Percentiles rank a stretch among this genome's conserved stretches.
phyloP scores from a whole-genome alignment of 75 land plant genomes.

The Cryptomeria japonica region DNA sequence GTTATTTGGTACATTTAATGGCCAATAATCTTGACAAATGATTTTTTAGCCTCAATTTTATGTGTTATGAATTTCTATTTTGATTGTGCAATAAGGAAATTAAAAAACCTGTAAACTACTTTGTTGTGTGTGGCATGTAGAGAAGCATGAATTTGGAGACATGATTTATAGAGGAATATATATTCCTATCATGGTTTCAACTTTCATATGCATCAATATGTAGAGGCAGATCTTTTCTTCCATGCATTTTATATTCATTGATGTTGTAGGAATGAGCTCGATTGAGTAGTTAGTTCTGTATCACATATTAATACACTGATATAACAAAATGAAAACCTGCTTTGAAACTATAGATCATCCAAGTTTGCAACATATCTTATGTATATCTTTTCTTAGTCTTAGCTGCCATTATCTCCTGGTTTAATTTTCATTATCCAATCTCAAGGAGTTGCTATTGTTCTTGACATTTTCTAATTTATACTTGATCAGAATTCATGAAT shows the following conservation, averaged over 20 bases:
- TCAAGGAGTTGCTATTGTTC: background rate
- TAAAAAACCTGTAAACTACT: background rate
- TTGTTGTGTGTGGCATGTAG: background rate
- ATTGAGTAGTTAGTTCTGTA: background rate
- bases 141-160: background rate
- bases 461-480: background rate
- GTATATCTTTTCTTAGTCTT: background rate
- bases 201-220: background rate
- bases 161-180: background rate
- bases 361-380: background rate
- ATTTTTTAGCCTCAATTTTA: background rate
- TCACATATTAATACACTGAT: background rate
- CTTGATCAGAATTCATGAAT: conserved; percentile 84
- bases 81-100: background rate
- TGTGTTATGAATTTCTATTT: background rate
- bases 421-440: background rate
- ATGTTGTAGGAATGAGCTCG: background rate
- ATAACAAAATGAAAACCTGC: background rate
- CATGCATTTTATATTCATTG: background rate
- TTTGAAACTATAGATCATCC: background rate
- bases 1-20: background rate
- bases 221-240: background rate
- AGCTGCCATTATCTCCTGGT: background rate
- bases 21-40: background rate
- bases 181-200: background rate